Percentiles rank a stretch among this genome's conserved stretches.
Evolutionary conservation across 78 protist species (phyloP).

Genomic region (Dictyostelium intermedium): DNA sequence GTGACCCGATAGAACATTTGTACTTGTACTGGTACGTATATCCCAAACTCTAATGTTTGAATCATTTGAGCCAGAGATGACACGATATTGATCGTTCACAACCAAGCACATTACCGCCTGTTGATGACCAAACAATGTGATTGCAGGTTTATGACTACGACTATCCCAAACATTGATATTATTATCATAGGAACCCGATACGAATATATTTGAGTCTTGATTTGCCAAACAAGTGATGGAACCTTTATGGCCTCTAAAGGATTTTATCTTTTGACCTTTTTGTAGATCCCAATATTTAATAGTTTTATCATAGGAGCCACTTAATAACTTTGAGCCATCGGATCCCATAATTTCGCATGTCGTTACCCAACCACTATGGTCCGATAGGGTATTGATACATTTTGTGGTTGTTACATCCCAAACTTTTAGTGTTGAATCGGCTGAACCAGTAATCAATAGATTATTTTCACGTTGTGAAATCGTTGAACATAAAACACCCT

Average conservation of each 20-base stretch:
- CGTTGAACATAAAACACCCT: slow-evolving; percentile 68
- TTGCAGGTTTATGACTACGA: slow-evolving; percentile 61
- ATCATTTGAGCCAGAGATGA: slow-evolving; percentile 62
- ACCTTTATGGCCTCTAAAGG: slow-evolving; percentile 78
- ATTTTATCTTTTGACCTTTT: slow-evolving; percentile 52
- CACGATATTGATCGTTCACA: slow-evolving; percentile 49
- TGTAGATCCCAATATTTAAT: slow-evolving; percentile 78
- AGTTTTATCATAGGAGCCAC: slow-evolving; percentile 75
- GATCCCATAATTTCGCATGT: slow-evolving; percentile 1
- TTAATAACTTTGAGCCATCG: slow-evolving; percentile 18
- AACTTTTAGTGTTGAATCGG: slow-evolving; percentile 76
- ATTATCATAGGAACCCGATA: slow-evolving; percentile 73
- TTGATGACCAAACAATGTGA: slow-evolving; percentile 58
- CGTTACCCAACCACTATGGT: slow-evolving; percentile 81
- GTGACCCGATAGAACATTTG: slow-evolving; percentile 61
- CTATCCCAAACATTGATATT: slow-evolving; percentile 66
- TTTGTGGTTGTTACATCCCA: slow-evolving; percentile 61
- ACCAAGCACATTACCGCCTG: slow-evolving; percentile 31
- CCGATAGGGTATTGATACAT: slow-evolving; percentile 53
- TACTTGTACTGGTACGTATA: slow-evolving; percentile 37
- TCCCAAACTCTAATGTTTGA: slow-evolving; percentile 80
- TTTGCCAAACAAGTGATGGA: slow-evolving; percentile 50
- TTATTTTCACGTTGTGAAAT: neutral
- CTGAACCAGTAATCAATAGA: slow-evolving; percentile 42
- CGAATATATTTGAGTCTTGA: slow-evolving; percentile 20